phyloP scores from a whole-genome alignment of 768 basidiomycete species.

The Macrocybe gigantea region DNA sequence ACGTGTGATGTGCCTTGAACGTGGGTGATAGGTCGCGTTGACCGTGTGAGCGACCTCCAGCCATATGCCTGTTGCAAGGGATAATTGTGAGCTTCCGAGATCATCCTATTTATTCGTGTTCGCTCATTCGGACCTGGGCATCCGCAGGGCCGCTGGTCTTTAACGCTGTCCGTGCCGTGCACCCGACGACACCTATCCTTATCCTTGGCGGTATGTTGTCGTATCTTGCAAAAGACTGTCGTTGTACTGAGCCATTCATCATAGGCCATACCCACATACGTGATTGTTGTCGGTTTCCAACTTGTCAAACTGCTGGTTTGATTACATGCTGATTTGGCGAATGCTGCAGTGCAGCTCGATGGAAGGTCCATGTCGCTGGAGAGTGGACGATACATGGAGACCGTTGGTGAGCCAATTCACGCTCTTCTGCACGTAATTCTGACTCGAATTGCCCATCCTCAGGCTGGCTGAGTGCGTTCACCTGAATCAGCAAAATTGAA shows the following conservation, averaged over 20 bases:
- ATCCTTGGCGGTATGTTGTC: constrained; percentile 62
- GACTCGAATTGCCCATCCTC: not conserved
- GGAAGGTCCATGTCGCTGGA: constrained; percentile 74
- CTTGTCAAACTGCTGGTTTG: not conserved
- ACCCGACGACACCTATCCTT: constrained; percentile 71
- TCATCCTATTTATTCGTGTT: not conserved
- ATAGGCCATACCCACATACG: constrained; percentile 72
- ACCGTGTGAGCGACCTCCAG: constrained; percentile 24
- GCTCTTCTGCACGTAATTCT: not conserved
- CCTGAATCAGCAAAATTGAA: not conserved
- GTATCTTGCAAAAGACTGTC: not conserved
- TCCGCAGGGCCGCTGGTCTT: constrained; percentile 66
- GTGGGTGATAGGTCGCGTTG: not conserved
- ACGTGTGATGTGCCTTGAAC: constrained; percentile 9
- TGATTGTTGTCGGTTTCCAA: constrained; percentile 53
- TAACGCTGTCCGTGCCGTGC: constrained; percentile 65
- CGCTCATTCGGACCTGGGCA: not conserved
- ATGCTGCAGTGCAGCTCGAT: constrained; percentile 51
- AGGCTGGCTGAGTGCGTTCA: constrained; percentile 61
- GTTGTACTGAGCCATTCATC: not conserved
- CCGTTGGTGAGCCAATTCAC: constrained; percentile 50
- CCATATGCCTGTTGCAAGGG: constrained; percentile 76
- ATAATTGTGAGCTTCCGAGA: constrained; percentile 46
- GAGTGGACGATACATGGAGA: constrained; percentile 91
- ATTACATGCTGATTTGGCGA: not conserved